These are phyloP conservation scores for Pestalotiopsis sp. DNA, from an alignment of 2,329 filamentous ascomycete species.

Conservation along the genomic window DNA sequence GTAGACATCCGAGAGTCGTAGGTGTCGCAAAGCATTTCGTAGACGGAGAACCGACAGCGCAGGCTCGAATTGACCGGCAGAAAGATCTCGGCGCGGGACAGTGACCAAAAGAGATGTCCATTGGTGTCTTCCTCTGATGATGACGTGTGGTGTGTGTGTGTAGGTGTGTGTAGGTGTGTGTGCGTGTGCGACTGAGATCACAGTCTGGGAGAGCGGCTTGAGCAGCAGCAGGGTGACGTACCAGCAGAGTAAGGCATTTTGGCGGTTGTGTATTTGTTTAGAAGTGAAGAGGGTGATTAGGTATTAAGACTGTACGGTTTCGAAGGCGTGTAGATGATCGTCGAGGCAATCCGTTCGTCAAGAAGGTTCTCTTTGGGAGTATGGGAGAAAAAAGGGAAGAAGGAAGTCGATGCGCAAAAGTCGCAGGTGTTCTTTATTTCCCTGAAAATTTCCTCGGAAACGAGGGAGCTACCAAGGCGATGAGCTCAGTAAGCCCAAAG, in stretches of 20 bases:
- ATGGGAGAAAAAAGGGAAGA: not conserved
- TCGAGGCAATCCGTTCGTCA: not conserved
- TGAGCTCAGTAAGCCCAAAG: constrained; percentile 15
- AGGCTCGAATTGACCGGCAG: constrained; percentile 10
- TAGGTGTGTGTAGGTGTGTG: constrained; percentile 14
- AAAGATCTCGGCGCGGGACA: constrained; percentile 2
- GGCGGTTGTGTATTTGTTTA: constrained; percentile 35
- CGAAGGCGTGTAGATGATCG: constrained; percentile 5
- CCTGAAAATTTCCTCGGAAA: constrained; percentile 15
- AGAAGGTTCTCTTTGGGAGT: not conserved
- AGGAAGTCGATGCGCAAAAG: not conserved
- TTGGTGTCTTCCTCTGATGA: constrained; percentile 27
- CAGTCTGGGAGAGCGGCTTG: constrained; percentile 17
- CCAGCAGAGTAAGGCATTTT: constrained; percentile 49
- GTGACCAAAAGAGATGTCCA: constrained; percentile 19
- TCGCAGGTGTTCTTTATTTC: constrained; percentile 12
- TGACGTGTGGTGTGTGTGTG: constrained; percentile 21
- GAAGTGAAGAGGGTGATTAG: constrained; percentile 28
- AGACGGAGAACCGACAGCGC: constrained; percentile 7
- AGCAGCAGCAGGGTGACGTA: constrained; percentile 34
- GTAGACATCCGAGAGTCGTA: not conserved
- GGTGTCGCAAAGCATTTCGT: constrained; percentile 18
- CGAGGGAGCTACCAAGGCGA: constrained; percentile 13
- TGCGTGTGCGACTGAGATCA: constrained; percentile 18
- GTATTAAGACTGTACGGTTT: constrained; percentile 24